phyloP scores from a whole-genome alignment of 2,329 filamentous ascomycete species.

The Dothideomycetes sp. region DNA sequence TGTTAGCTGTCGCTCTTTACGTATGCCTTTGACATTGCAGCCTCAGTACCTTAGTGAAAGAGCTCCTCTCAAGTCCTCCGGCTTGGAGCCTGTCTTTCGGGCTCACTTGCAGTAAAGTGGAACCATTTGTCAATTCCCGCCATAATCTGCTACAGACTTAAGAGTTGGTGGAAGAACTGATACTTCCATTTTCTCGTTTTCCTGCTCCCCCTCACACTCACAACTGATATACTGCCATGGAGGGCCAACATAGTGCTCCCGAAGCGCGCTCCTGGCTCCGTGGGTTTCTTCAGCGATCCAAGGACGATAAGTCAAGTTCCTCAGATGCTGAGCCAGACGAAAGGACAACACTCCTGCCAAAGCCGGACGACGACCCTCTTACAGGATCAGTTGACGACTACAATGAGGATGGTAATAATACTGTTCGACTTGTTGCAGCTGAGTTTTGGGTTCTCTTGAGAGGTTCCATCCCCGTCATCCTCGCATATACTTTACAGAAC shows the following conservation, averaged over 20 bases:
- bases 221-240: constrained; percentile 11
- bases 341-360: constrained; percentile 31
- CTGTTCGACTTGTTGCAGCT: constrained; percentile 27
- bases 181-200: constrained; percentile 6
- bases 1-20: too few species aligned
- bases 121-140: too few species aligned
- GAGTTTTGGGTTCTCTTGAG: constrained; percentile 61
- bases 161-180: too few species aligned
- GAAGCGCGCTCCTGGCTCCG: constrained; percentile 17
- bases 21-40: background rate
- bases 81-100: background rate
- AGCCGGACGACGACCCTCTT: constrained; percentile 21
- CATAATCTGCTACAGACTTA: too few species aligned
- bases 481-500: constrained; percentile 79
- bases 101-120: background rate
- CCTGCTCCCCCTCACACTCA: constrained; percentile 1
- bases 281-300: constrained; percentile 10
- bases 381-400: constrained; percentile 26
- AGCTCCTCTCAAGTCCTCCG: too few species aligned
- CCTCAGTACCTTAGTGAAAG: background rate
- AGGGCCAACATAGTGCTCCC: constrained; percentile 14
- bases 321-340: constrained; percentile 25
- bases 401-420: constrained; percentile 21
- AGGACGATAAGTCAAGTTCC: constrained; percentile 1
- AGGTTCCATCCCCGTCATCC: constrained; percentile 63